Conservation (phyloP, 306 rosid species). For the Arachis hypogaea region DNA sequence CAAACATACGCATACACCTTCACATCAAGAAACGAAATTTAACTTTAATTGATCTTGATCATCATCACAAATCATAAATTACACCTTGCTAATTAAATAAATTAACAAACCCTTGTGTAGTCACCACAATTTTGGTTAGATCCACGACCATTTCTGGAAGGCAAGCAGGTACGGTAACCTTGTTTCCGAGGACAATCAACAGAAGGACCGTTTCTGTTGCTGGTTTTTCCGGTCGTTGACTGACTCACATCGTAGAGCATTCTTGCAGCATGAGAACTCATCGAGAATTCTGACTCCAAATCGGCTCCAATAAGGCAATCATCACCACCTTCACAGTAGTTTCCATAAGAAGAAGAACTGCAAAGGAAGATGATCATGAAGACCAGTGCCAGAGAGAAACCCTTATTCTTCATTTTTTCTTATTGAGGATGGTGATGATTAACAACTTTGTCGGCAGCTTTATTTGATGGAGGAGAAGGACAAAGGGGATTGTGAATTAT, state of each 20-base stretch:
- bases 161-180: constrained; percentile 39
- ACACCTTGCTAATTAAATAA: too few relatives aligned
- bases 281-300: constrained; percentile 34
- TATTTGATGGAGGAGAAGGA: constrained; percentile 1
- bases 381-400: constrained; percentile 4
- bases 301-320: constrained; percentile 41
- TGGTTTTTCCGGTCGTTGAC: constrained; percentile 1
- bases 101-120: constrained; percentile 30
- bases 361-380: constrained; percentile 35
- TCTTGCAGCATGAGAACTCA: constrained; percentile 36
- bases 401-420: constrained; percentile 33
- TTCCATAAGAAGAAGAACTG: constrained; percentile 6
- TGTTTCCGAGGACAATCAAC: background rate
- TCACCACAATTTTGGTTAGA: constrained; percentile 15
- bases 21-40: background rate
- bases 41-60: background rate
- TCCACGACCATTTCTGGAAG: constrained; percentile 3
- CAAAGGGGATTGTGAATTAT: background rate
- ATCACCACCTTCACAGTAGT: constrained; percentile 1
- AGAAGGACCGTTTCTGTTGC: constrained; percentile 19
- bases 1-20: background rate
- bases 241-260: constrained; percentile 35
- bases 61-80: too few relatives aligned
- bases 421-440: background rate
- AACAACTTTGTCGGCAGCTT: background rate